Evolutionary conservation across 1,284 basidiomycete genomes (phyloP).

Genomic region (Ceratobasidium theobromae): DNA sequence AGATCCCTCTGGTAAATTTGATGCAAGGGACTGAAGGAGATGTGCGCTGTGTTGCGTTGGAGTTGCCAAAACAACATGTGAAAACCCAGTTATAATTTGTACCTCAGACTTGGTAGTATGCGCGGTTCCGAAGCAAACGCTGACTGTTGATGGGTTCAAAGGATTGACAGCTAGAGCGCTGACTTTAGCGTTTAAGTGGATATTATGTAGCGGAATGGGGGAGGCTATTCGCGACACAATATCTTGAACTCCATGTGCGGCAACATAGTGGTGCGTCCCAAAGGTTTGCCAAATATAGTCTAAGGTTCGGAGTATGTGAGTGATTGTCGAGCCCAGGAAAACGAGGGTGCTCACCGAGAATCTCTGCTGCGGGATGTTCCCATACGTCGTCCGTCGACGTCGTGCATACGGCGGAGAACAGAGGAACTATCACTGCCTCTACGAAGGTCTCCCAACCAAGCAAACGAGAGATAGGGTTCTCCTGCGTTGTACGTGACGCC

Average conservation of each 20-base stretch:
- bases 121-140: conserved; percentile 36
- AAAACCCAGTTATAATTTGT: conserved; percentile 49
- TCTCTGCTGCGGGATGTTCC: conserved; percentile 60
- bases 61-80: conserved; percentile 68
- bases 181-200: conserved; percentile 58
- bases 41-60: conserved; percentile 62
- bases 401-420: conserved; percentile 75
- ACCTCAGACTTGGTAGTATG: conserved; percentile 32
- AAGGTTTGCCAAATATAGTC: conserved; percentile 66
- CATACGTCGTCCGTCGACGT: conserved; percentile 53
- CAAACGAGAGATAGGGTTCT: conserved; percentile 41
- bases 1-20: conserved; percentile 41
- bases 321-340: background rate
- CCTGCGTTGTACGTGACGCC: conserved; percentile 47
- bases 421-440: conserved; percentile 55
- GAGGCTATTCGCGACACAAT: conserved; percentile 53
- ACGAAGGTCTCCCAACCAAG: conserved; percentile 59
- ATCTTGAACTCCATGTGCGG: conserved; percentile 55
- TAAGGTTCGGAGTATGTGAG: conserved; percentile 38
- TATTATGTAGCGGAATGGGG: conserved; percentile 45
- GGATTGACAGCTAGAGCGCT: conserved; percentile 48
- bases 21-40: conserved; percentile 50
- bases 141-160: conserved; percentile 39
- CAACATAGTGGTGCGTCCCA: conserved; percentile 62
- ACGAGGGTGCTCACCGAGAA: conserved; percentile 52